Base-by-base conservation (phyloP, 2,329 filamentous ascomycete genomes). In the Thelonectria discophora region DNA sequence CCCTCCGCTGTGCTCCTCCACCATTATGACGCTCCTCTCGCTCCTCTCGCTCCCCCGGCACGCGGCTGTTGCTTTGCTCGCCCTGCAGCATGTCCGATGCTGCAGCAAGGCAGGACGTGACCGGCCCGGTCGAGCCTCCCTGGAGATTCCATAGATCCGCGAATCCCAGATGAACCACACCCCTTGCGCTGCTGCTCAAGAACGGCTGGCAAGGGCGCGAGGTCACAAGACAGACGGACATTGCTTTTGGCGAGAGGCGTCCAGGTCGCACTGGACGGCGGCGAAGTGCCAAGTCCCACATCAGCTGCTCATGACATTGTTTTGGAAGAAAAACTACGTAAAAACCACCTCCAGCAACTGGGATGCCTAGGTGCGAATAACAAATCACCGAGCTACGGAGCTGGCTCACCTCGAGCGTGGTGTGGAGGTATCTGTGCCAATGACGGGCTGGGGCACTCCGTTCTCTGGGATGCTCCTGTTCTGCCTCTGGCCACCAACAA, bases 41-140 rank as follows among this genome's bases (percentile, higher is more conserved):
- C 21, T 24, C 21, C 21, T 24, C 21, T 50, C 52, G 49, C 50
- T 62, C 55, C 55, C 43, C 68, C 58, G 66, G 60, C 42, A 47
- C 47, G n/a, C 32, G 55, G 52, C 27, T 58, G 37, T 42, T 60
- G 64, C 52, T 50, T 47, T 43, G 42, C 48, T 52, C 47, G 55
- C 55, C 27, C 58, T 60, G 52, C 53, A 60, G 53, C 27, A 52
- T 52, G 58, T 51, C 52, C 53, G 57, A 60, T 58, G 50, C 58
- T 52, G 64, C 64, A 55, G 55, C 48, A 59, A 30, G 46, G 57
- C 55, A 58, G 27, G 45, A 54, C 39, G 27, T 57, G 53, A 69
- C 68, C 68, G 68, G 68, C 58, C 68, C 68, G 68, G 68, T 71
- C 55, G 21, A 63, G 39, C 43, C 52, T 56, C 59, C 37, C 57